These are phyloP conservation scores for Cucurbita argyrosperma DNA, from an alignment of 306 rosid species.

Conservation along the genomic window DNA sequence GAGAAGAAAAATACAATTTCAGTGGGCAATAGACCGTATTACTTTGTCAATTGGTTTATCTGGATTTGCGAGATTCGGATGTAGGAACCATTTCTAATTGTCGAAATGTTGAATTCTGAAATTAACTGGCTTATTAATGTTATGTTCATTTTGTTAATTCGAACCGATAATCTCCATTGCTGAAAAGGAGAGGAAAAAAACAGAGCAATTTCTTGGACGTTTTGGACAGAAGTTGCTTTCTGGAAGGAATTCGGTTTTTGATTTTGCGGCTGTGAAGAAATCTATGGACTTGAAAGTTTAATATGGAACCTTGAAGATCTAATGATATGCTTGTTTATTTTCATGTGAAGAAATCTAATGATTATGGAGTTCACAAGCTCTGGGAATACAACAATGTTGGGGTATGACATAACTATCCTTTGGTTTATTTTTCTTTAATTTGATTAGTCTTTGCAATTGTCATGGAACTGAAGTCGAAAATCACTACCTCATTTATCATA, in stretches of 20 bases:
- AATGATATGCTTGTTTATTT: background rate
- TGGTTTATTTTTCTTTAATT: background rate
- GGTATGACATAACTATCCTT: slow-evolving; percentile 23
- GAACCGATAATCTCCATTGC: background rate
- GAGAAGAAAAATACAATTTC: background rate
- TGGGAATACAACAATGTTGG: slow-evolving; percentile 93
- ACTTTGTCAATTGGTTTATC: background rate
- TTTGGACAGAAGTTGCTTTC: background rate
- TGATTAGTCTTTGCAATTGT: background rate
- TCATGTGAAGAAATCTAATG: no score
- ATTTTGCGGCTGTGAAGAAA: background rate
- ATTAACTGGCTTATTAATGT: background rate
- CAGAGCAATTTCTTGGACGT: background rate
- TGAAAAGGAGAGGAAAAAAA: background rate
- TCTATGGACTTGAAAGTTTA: background rate
- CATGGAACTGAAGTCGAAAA: background rate
- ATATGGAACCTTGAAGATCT: background rate
- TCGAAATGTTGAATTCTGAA: background rate
- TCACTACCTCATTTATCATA: background rate
- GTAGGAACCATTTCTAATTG: background rate
- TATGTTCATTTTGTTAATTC: background rate
- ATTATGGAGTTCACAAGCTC: slow-evolving; percentile 83
- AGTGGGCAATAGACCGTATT: background rate
- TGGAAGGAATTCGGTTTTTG: background rate
- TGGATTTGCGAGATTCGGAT: background rate